A percentile compares a stretch with the other conserved stretches of the same genome.
These are phyloP conservation scores for Parietichytrium sp. DNA, from an alignment of 108 stramenopile genomes.

Conservation along the genomic window DNA sequence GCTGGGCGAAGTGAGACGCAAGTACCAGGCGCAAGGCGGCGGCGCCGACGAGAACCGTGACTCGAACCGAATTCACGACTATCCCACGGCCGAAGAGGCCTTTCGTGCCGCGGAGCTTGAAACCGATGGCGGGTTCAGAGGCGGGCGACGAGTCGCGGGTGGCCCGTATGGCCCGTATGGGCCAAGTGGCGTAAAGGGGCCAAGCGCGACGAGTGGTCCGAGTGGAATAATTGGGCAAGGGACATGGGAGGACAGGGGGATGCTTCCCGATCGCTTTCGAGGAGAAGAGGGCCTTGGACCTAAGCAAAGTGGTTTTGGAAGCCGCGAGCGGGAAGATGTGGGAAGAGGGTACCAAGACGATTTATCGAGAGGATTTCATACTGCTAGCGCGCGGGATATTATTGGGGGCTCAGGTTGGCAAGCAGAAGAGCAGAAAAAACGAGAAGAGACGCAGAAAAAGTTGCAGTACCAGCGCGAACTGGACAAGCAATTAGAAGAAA, in stretches of 20 bases:
- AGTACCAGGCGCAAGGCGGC: background rate
- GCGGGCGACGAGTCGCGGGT: background rate
- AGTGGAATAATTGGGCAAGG: background rate
- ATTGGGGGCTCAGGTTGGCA: background rate
- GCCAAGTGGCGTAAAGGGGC: background rate
- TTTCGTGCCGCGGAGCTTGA: conserved; percentile 28
- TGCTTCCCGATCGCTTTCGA: too few species aligned
- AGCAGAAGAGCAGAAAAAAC: background rate
- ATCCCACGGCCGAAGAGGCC: conserved; percentile 11
- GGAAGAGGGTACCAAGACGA: background rate
- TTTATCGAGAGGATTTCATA: background rate
- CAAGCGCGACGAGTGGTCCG: background rate
- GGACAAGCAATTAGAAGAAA: background rate
- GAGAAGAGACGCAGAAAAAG: background rate
- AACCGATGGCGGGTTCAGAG: background rate
- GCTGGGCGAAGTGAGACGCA: background rate
- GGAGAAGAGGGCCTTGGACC: background rate
- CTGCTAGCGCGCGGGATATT: background rate
- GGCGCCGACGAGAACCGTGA: background rate
- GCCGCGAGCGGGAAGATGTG: background rate
- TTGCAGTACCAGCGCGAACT: background rate
- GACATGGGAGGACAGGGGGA: too few species aligned
- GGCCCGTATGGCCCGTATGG: background rate
- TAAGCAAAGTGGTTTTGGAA: background rate
- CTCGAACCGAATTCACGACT: background rate